Evolutionary conservation across 306 rosid genomes (phyloP).

Genomic region (Purshia tridentata): DNA sequence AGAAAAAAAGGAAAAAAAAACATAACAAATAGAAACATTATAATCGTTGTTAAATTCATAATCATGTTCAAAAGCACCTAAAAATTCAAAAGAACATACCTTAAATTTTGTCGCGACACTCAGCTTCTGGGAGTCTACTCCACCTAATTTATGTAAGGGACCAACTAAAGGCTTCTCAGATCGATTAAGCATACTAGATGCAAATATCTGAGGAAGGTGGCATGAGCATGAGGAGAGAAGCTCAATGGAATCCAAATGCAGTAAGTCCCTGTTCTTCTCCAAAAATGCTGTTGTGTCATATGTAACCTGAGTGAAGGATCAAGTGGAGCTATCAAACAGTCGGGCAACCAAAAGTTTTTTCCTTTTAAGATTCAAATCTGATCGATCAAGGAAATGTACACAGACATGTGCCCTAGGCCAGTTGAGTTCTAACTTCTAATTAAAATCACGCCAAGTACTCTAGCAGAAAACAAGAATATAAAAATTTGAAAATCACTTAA

Average conservation of each 20-base stretch:
- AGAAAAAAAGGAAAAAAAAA: background rate
- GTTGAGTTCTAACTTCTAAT: background rate
- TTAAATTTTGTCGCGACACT: conserved; percentile 97
- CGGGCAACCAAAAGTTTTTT: conserved; percentile 18
- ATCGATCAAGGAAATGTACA: background rate
- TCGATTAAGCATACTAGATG: conserved; percentile 75
- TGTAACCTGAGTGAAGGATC: conserved; percentile 64
- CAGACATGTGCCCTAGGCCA: background rate
- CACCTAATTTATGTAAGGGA: conserved; percentile 78
- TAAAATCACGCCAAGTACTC: background rate
- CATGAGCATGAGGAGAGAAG: conserved; percentile 91
- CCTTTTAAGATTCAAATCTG: background rate
- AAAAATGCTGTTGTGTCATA: conserved; percentile 94
- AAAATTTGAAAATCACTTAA: conserved; percentile 11
- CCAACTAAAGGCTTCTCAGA: conserved; percentile 88
- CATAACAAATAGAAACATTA: background rate
- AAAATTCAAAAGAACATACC: conserved; percentile 41
- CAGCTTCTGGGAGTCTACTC: conserved; percentile 96
- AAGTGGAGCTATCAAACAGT: conserved; percentile 40
- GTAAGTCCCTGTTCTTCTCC: conserved; percentile 94
- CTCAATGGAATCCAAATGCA: conserved; percentile 89
- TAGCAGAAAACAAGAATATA: conserved; percentile 17
- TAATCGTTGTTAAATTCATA: background rate
- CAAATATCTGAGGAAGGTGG: conserved; percentile 88
- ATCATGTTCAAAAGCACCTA: background rate